Evolutionary conservation across 2,329 filamentous ascomycete species (phyloP).

Genomic region (Graphilbum ipis-grandicollis): DNA sequence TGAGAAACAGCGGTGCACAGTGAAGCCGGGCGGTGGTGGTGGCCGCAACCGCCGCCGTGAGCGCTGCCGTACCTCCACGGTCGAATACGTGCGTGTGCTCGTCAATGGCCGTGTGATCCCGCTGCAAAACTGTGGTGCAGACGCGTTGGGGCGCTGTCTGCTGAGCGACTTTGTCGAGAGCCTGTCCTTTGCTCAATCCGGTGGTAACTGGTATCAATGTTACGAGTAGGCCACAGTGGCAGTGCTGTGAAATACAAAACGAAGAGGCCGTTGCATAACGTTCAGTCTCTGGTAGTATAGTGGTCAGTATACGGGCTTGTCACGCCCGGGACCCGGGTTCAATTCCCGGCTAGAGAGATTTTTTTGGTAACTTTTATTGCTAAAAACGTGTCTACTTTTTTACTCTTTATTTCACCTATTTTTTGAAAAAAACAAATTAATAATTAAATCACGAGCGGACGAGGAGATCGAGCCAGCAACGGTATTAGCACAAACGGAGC

Average conservation of each 20-base stretch:
- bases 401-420: neutral
- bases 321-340: neutral
- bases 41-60: no score
- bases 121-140: slow-evolving; percentile 50
- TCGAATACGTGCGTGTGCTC: slow-evolving; percentile 61
- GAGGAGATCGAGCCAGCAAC: no score
- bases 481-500: no score
- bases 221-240: slow-evolving; percentile 11
- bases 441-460: no score
- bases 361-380: no score
- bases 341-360: neutral
- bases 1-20: slow-evolving; percentile 60
- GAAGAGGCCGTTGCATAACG: no score
- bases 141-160: slow-evolving; percentile 52
- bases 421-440: no score
- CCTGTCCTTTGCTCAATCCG: slow-evolving; percentile 51
- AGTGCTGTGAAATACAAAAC: no score
- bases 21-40: no score
- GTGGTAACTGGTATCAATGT: slow-evolving; percentile 58
- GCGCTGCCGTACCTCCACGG: slow-evolving; percentile 15
- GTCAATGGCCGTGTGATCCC: slow-evolving; percentile 70
- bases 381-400: no score
- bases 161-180: slow-evolving; percentile 55
- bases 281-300: neutral
- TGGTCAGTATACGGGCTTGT: neutral